phyloP scores from a whole-genome alignment of 805 yeast species.

The Schizosaccharomyces osmophilus region DNA sequence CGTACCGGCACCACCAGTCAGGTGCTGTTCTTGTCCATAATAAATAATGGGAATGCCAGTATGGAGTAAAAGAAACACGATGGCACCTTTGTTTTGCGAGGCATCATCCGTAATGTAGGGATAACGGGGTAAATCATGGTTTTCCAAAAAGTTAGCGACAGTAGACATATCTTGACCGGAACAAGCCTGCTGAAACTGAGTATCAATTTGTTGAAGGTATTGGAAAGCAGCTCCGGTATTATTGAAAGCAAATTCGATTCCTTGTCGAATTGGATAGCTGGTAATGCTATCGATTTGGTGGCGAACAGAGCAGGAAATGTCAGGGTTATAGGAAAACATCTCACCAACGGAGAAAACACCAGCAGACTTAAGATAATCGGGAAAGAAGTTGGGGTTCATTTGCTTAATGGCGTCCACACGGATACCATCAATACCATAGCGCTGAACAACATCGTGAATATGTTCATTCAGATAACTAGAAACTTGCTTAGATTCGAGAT shows the following conservation, averaged over 20 bases:
- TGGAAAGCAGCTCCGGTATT: background rate
- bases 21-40: slow-evolving; percentile 4
- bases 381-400: background rate
- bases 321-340: background rate
- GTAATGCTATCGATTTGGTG: slow-evolving; percentile 2
- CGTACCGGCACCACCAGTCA: slow-evolving; percentile 3
- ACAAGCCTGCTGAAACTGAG: background rate
- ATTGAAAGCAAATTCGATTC: background rate
- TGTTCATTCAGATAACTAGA: background rate
- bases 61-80: slow-evolving; percentile 1
- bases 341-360: slow-evolving; percentile 4
- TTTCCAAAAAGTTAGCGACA: slow-evolving; percentile 2
- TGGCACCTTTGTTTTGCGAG: background rate
- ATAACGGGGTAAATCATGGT: slow-evolving; percentile 5
- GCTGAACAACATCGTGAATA: slow-evolving; percentile 1
- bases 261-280: slow-evolving; percentile 3
- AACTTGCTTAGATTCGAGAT: background rate
- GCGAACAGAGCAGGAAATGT: slow-evolving; percentile 1
- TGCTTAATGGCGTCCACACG: slow-evolving; percentile 4
- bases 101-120: background rate
- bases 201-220: background rate
- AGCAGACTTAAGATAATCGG: background rate
- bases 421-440: slow-evolving; percentile 3
- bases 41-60: slow-evolving; percentile 4
- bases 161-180: background rate